These are phyloP conservation scores for Fusarium penzigii DNA, from an alignment of 2,329 filamentous ascomycete genomes.

Conservation along the genomic window DNA sequence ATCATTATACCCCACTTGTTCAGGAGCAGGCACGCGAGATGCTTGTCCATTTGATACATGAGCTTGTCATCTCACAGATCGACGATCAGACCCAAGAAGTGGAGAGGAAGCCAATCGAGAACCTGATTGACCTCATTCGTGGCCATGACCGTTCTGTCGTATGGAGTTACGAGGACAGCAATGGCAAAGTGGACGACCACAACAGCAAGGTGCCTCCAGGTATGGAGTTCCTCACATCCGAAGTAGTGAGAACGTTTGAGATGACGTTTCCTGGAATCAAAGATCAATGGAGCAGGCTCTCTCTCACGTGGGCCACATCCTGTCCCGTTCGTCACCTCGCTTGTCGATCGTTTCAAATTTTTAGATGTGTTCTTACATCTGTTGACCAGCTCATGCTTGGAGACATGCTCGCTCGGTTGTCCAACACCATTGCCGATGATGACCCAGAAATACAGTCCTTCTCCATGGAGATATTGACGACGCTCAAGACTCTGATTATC, in stretches of 20 bases:
- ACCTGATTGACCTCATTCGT: conserved; percentile 83
- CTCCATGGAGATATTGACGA: conserved; percentile 96
- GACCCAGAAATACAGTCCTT: conserved; percentile 94
- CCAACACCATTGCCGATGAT: conserved; percentile 95
- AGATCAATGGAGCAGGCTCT: conserved; percentile 87
- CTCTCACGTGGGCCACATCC: conserved; percentile 93
- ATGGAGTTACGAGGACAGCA: conserved; percentile 94
- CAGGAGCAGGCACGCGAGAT: conserved; percentile 97
- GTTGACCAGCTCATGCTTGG: conserved; percentile 92
- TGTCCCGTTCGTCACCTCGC: conserved; percentile 94
- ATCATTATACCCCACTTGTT: conserved; percentile 92
- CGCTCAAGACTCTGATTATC: conserved; percentile 85
- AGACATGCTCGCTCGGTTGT: conserved; percentile 92
- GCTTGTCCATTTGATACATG: conserved; percentile 96
- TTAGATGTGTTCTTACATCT: conserved; percentile 87
- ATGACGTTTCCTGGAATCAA: conserved; percentile 83
- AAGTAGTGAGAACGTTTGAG: conserved; percentile 84
- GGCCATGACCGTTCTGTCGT: conserved; percentile 81
- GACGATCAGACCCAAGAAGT: conserved; percentile 65
- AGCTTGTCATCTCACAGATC: conserved; percentile 80
- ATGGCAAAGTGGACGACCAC: conserved; percentile 72
- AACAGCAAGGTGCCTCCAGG: conserved; percentile 80
- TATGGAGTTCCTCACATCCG: conserved; percentile 81
- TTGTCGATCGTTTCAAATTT: conserved; percentile 96
- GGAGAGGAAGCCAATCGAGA: conserved; percentile 76